phyloP scores from a whole-genome alignment of 2,329 filamentous ascomycete species.

The Bipolaris oryzae region DNA sequence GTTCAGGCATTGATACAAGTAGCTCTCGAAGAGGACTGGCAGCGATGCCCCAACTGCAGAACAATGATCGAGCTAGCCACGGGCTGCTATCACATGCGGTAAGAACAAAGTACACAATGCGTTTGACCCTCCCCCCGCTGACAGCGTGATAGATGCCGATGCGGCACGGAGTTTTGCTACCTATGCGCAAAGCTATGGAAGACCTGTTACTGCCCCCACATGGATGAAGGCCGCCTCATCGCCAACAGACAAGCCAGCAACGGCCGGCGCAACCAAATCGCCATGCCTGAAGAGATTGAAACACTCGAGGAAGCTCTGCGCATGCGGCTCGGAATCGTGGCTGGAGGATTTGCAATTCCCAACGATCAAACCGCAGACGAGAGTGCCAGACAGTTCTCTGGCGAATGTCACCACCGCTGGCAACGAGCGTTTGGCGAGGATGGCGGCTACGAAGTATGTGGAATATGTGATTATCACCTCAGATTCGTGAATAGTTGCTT shows the following conservation, averaged over 20 bases:
- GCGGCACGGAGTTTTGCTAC: conserved; percentile 73
- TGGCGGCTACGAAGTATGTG: neutral
- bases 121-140: neutral
- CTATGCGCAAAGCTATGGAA: conserved; percentile 59
- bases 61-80: conserved; percentile 18
- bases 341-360: conserved; percentile 17
- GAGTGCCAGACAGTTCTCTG: neutral
- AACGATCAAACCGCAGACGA: conserved; percentile 10
- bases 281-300: conserved; percentile 23
- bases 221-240: neutral
- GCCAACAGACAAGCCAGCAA: neutral
- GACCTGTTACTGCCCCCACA: conserved; percentile 12
- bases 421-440: neutral
- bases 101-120: neutral
- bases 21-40: conserved; percentile 15
- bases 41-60: conserved; percentile 17
- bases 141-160: conserved; percentile 43
- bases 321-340: conserved; percentile 20
- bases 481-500: neutral
- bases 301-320: conserved; percentile 17
- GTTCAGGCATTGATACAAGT: conserved; percentile 15
- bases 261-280: conserved; percentile 8
- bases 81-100: conserved; percentile 26
- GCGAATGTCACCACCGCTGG: neutral
- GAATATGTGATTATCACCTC: neutral